Base-by-base conservation (phyloP, 2,329 filamentous ascomycete species). In the Neofusicoccum umdonicola region DNA sequence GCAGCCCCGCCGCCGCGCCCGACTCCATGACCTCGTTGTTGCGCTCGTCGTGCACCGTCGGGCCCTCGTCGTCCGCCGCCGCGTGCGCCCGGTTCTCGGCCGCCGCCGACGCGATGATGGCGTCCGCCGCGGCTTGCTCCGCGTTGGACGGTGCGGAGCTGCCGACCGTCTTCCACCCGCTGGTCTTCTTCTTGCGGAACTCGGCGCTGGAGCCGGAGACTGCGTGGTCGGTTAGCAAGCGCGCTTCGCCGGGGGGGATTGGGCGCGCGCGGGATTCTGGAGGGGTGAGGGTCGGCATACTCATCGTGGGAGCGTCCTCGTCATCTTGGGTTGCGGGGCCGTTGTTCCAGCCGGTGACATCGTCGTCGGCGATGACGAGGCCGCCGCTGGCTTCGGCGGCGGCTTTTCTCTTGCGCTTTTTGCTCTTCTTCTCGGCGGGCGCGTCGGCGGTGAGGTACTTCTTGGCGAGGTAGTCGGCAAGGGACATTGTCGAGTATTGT, bases 401-500 rank as follows among this genome's bases (percentile, higher is more conserved):
- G 56, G 69, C 71, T 69, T 77, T 80, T 66, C 82, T 74, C 71
- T 84, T 85, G 69, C 82, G 80, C 76, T 85, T 85, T 70, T 84
- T 85, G 34, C 78, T 76, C 61, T 82, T 80, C 71, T 82, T 83
- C 74, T 78, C 72, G 17, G 76, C 72, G 15, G 67, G 62, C 12
- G 67, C 77, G 69, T 90, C 87, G 45, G 88, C 87, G 1, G 85
- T 91, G 57, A 99, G 88, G 76, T 99, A 99, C 77, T 93, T 95
- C 68, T 92, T 90, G 42, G 94, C 93, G 41, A 99, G 87, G 74
- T 98, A 99, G 73, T 88, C 88, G 65, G 92, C 89, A 69, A 97
- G 85, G 64, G 84, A 83, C 85, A 89, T 88, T 60, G 54, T 37
- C 6, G 15, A 68, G 57, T 37, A 2, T 27, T 17, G 4, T 7